phyloP scores from a whole-genome alignment of 73 alveolate genomes.

The Tetrahymena thermophila region DNA sequence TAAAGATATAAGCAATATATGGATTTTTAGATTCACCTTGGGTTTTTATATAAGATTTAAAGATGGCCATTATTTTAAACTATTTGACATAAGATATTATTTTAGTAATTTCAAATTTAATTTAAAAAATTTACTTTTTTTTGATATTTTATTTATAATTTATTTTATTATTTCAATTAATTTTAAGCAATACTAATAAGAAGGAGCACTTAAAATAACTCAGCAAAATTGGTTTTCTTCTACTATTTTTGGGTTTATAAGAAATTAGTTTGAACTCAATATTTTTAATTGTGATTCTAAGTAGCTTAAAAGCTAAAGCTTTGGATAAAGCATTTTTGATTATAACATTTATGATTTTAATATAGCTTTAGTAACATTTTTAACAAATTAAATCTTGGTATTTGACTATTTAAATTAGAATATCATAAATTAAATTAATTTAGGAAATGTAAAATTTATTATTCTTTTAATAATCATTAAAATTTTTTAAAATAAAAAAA shows the following conservation, averaged over 20 bases:
- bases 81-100: not conserved
- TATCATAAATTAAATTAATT: not conserved
- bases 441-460: not conserved
- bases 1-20: not conserved
- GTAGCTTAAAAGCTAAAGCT: not conserved
- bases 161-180: not conserved
- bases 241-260: not conserved
- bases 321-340: not conserved
- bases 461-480: not conserved
- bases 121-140: not conserved
- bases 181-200: not conserved
- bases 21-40: not conserved
- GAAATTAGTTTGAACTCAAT: not conserved
- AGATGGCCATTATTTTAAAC: not conserved
- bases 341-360: not conserved
- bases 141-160: not conserved
- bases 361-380: not conserved
- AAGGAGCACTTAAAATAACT: not conserved
- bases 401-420: not conserved
- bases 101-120: not conserved
- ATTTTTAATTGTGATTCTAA: not conserved
- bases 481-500: not conserved
- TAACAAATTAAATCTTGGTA: not conserved
- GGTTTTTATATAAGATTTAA: not conserved
- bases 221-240: not conserved